Percentiles rank a stretch among this genome's conserved stretches.
Conservation (phyloP, 805 yeast species). For the Myxozyma kluyveri region DNA sequence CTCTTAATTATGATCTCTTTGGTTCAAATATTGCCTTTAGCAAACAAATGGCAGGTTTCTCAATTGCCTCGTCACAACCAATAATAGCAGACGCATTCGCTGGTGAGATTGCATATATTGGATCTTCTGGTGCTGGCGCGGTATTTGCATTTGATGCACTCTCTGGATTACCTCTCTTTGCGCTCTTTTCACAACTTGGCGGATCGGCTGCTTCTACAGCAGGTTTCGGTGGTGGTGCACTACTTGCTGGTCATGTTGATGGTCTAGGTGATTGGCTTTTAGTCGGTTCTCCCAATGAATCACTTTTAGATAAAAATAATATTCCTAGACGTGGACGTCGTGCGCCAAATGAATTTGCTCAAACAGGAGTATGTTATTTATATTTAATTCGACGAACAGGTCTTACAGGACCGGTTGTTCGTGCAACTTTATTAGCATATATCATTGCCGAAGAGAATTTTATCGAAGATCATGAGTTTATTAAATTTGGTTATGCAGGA, state of each 20-base stretch:
- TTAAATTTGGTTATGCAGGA: constrained; percentile 41
- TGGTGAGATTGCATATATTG: constrained; percentile 11
- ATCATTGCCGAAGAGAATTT: constrained; percentile 24
- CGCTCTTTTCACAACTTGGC: constrained; percentile 7
- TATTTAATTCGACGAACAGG: constrained; percentile 31
- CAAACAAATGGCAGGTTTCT: not conserved
- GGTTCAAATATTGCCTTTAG: constrained; percentile 18
- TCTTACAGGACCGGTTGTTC: constrained; percentile 15
- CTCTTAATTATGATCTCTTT: constrained; percentile 14
- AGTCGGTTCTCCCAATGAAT: constrained; percentile 24
- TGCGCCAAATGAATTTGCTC: constrained; percentile 37
- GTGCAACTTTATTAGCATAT: constrained; percentile 29
- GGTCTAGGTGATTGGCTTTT: constrained; percentile 27
- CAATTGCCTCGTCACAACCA: not conserved
- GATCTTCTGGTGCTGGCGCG: constrained; percentile 16
- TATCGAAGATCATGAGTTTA: constrained; percentile 28
- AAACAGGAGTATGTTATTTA: constrained; percentile 43
- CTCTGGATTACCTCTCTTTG: constrained; percentile 12
- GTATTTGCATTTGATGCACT: constrained; percentile 17
- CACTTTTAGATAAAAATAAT: constrained; percentile 30
- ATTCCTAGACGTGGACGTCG: constrained; percentile 18
- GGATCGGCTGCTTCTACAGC: not conserved
- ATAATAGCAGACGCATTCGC: not conserved
- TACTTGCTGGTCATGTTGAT: constrained; percentile 15
- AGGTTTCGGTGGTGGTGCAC: constrained; percentile 27